Evolutionary conservation across 169 alveolate genomes (phyloP), one percentile per base, ranked within the genome.

Genomic region (Neospora caninum): DNA sequence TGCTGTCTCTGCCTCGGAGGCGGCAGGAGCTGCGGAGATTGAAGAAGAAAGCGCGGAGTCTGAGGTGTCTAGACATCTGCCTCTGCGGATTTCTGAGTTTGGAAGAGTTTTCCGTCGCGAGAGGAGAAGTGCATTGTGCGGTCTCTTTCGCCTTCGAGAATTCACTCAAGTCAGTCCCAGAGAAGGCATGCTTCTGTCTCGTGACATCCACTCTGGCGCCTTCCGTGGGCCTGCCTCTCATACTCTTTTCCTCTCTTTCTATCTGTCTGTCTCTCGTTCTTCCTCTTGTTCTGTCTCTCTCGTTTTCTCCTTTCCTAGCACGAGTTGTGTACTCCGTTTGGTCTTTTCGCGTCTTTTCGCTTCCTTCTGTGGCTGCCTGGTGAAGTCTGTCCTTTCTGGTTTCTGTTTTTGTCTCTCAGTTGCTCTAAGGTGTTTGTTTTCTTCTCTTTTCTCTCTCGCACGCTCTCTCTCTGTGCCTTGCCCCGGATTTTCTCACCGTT

Each of bases 81-180:
- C 99, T 4, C 83, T 99, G 42, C 98, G 99, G 96, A 96, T 98
- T 95, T 99, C 99, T 18, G 99, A 99, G 94, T 99, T 99, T 95
- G 99, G 99, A 0, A 99, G 99, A 29, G 97, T 99, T 49, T 99
- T 99, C 95, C 98, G 99, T 95, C 99, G 99, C 95, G 99, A 99
- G 97, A 97, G 99, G 54, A 95, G 99, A 4, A 99, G 99, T 34
- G 99, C 99, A 58, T 97, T 99, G 54, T 96, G 99, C 80, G 99
- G 99, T 49, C 98, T 99, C 53, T 98, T 99, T 22, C 96, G 98
- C 53, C 25, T 93, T 89, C 78, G 95, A 38, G 93, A 88, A 93
- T 93, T 93, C 84, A 93, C 95, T 36, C 95, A 93, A 86, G 95
- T 88, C 42, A 10, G 58, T 2, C 54, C 34, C 2, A 9, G 84